Evolutionary conservation across 176 grass and related monocot species (phyloP).

Genomic region (Triticum monococcum): DNA sequence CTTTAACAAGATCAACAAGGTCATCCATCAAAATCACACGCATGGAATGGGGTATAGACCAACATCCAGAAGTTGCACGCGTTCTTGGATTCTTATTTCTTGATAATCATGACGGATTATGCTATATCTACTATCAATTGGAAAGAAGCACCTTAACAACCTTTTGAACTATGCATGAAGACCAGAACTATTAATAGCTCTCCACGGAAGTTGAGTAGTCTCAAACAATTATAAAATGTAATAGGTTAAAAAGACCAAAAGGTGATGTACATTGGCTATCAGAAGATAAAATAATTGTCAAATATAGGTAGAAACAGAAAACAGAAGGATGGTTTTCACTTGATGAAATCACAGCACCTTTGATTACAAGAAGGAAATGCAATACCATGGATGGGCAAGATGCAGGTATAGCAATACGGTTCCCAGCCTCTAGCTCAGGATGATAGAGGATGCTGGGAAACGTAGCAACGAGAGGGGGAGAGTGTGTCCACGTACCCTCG

Average conservation of each 20-base stretch:
- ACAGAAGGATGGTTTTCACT: background rate
- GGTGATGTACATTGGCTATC: background rate
- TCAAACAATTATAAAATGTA: constrained; percentile 18
- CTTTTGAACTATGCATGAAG: constrained; percentile 50
- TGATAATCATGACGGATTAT: too few relatives aligned
- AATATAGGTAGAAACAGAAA: constrained; percentile 4
- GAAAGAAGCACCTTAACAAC: too few relatives aligned
- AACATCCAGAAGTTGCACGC: too few relatives aligned
- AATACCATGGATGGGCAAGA: constrained; percentile 67
- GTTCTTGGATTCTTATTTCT: too few relatives aligned
- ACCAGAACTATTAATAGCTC: background rate
- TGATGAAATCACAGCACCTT: background rate
- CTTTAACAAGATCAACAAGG: constrained; percentile 81
- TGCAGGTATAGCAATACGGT: constrained; percentile 64
- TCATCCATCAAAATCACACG: constrained; percentile 45
- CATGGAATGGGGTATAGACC: too few relatives aligned
- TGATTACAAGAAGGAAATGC: background rate
- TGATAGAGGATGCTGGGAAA: background rate
- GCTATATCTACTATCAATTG: too few relatives aligned
- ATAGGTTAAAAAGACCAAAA: background rate
- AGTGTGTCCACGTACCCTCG: too few relatives aligned
- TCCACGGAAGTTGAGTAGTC: constrained; percentile 7
- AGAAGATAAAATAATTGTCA: background rate
- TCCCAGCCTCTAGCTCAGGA: constrained; percentile 86
- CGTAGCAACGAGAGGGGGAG: too few relatives aligned